Evolutionary conservation across 257 asterid genomes (phyloP), one percentile per base, ranked within the genome.

Genomic region (Solanum dulcamara): DNA sequence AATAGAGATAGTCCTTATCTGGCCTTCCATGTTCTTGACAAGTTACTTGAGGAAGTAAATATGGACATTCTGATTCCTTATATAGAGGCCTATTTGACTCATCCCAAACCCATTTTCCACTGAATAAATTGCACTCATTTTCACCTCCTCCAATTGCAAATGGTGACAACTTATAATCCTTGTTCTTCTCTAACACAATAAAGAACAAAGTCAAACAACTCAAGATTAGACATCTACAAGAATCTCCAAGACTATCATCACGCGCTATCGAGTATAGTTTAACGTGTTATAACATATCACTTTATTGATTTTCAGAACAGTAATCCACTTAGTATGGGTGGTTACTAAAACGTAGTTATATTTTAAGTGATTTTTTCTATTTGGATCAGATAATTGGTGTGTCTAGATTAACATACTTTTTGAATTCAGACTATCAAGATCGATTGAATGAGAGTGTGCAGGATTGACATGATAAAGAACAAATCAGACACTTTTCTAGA

Each of bases 1-100:
- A 93, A 2, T 90, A 88, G 55, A 89, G 98, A 48, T 97, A 94
- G 30, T 90, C 97, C 75, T 85, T 95, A 7, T 97, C 99, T 26
- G 96, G 98, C 15, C 98, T 96, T 85, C 99, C 98, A 53, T 90
- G 97, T 50, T 91, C 94, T 83, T 89, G 98, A 72, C 99, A 97
- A 32, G 99, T 94, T 83, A 94, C 90, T 92, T 97, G 99, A 17
- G 98, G 99, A 86, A 92, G 98, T 20, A 97, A 94, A 88, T 95
- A 97, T 12, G 98, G 98, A 30, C 99, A 97, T 66, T 97, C 98
- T 38, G 83, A 84, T 60, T 97, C 99, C 85, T 95, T 93, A 81
- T 97, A 97, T 48, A 94, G 15, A 24, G 98, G 98, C 84, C 93
- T 88, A 37, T 57, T 86, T 87, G 67, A 80, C 81, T 93, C 88